phyloP scores from a whole-genome alignment of 2,329 filamentous ascomycete species.

The Sarocladium kiliense region DNA sequence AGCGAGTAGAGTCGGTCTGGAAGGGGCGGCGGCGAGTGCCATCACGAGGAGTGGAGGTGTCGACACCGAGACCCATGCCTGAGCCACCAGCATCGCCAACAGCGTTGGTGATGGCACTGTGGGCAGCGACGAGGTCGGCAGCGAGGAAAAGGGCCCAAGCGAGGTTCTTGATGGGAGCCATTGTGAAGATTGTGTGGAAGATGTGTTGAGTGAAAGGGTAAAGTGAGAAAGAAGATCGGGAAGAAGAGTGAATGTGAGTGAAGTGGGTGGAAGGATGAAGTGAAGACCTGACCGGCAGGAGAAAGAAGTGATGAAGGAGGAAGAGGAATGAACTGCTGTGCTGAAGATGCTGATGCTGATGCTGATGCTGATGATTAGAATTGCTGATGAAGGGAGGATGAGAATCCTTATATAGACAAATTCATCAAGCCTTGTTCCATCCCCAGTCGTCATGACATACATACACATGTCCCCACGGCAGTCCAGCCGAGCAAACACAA shows the following conservation, averaged over 20 bases:
- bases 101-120: constrained; percentile 55
- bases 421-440: not conserved
- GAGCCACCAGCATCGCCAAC: constrained; percentile 52
- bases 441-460: not conserved
- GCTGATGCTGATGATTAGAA: constrained; percentile 2
- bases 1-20: constrained; percentile 60
- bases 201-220: not conserved
- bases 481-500: not conserved
- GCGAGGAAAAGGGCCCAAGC: constrained; percentile 46
- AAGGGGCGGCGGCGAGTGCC: constrained; percentile 62
- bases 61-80: constrained; percentile 44
- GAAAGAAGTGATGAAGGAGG: not conserved
- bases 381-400: not conserved
- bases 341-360: constrained; percentile 7
- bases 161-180: constrained; percentile 18
- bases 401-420: constrained; percentile 1
- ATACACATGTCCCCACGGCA: not conserved
- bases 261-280: not conserved
- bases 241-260: not conserved
- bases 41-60: constrained; percentile 52
- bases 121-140: constrained; percentile 52
- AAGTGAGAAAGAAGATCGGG: not conserved
- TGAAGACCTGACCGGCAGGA: constrained; percentile 9
- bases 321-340: constrained; percentile 8
- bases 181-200: constrained; percentile 24